phyloP scores from a whole-genome alignment of 169 alveolate species.

The Plasmodium gallinaceum region DNA sequence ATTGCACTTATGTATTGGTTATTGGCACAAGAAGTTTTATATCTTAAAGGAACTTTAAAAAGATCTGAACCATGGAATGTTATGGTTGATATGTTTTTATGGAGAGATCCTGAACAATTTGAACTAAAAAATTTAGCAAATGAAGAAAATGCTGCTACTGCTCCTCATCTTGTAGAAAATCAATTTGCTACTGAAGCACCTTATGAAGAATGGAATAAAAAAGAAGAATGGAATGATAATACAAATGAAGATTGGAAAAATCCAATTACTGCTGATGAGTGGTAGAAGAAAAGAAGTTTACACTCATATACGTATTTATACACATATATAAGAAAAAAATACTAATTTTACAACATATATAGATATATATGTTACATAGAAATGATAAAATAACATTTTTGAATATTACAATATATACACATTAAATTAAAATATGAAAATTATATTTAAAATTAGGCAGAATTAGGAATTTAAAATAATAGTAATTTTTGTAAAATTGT shows the following conservation, averaged over 20 bases:
- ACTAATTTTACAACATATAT: neutral
- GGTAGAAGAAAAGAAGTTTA: slow-evolving; percentile 4
- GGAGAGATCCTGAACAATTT: slow-evolving; percentile 94
- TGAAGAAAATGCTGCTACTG: slow-evolving; percentile 74
- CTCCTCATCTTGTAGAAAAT: slow-evolving; percentile 70
- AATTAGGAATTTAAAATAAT: too few relatives aligned
- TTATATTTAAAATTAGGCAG: too few relatives aligned
- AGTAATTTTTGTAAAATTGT: too few relatives aligned
- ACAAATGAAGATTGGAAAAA: slow-evolving; percentile 76
- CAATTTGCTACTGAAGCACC: slow-evolving; percentile 75
- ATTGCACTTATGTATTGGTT: slow-evolving; percentile 98
- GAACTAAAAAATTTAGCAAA: slow-evolving; percentile 82
- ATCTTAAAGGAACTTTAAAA: slow-evolving; percentile 93
- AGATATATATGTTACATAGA: neutral
- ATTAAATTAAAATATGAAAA: neutral
- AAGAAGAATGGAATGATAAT: slow-evolving; percentile 77
- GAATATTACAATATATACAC: neutral
- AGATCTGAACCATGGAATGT: slow-evolving; percentile 93
- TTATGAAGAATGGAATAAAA: slow-evolving; percentile 75
- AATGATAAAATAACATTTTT: neutral
- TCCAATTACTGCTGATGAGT: slow-evolving; percentile 67
- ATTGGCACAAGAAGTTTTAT: slow-evolving; percentile 98
- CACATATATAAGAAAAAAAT: neutral
- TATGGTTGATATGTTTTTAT: slow-evolving; percentile 95
- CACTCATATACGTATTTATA: neutral